Evolutionary conservation across 768 basidiomycete genomes (phyloP).

Genomic region (Cyclocybe cylindracea): DNA sequence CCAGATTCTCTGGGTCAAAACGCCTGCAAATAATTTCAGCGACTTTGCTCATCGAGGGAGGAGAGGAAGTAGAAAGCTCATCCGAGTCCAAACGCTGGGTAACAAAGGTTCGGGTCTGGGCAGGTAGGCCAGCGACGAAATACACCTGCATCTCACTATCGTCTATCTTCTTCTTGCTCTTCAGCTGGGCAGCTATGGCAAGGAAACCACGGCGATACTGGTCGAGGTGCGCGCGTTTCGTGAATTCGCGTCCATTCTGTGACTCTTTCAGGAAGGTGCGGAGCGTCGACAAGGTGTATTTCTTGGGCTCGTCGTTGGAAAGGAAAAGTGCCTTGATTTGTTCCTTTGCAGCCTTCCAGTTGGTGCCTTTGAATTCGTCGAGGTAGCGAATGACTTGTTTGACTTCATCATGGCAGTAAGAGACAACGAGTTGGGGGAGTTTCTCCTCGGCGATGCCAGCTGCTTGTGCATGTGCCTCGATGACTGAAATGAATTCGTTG

Average conservation of each 20-base stretch:
- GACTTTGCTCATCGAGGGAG: no score
- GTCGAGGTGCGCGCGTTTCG: background rate
- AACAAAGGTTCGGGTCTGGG: background rate
- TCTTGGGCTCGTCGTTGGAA: background rate
- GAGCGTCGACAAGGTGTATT: background rate
- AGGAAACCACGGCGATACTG: conserved; percentile 2
- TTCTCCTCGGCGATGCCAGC: no score
- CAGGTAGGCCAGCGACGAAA: background rate
- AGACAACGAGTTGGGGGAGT: no score
- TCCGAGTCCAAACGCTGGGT: no score
- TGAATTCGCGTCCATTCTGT: background rate
- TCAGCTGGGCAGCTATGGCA: background rate
- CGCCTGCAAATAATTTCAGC: no score
- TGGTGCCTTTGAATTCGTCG: background rate
- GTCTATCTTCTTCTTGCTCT: background rate
- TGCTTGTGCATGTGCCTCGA: no score
- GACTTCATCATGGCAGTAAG: no score
- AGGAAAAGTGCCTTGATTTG: background rate
- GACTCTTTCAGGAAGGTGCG: background rate
- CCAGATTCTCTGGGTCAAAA: no score
- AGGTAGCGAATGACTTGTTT: no score
- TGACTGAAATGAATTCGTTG: no score
- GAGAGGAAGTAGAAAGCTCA: no score
- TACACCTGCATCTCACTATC: background rate
- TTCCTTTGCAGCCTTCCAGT: conserved; percentile 4